phyloP scores from a whole-genome alignment of 2,329 filamentous ascomycete genomes.

The Sporothrix globosa region DNA sequence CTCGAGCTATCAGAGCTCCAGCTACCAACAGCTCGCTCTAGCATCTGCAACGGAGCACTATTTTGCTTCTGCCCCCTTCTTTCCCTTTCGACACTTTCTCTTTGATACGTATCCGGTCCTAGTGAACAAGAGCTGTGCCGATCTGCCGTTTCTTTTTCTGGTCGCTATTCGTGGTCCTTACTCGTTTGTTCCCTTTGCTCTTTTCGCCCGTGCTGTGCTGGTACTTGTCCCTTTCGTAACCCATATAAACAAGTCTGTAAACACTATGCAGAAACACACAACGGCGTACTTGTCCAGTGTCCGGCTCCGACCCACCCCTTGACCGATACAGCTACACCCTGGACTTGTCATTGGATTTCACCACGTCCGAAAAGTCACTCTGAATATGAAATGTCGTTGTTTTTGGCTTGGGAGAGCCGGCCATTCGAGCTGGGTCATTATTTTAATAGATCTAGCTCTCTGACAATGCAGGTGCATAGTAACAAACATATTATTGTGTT shows the following conservation, averaged over 20 bases:
- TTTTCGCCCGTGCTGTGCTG: not conserved
- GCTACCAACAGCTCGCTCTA: constrained; percentile 15
- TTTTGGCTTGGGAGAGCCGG: too few species aligned
- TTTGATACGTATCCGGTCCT: not conserved
- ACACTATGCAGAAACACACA: not conserved
- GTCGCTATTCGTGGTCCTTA: not conserved
- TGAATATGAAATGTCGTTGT: too few species aligned
- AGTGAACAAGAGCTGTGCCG: not conserved
- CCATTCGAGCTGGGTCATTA: not conserved
- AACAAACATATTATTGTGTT: not conserved
- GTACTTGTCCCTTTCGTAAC: not conserved
- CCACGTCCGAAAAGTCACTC: not conserved
- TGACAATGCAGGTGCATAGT: not conserved
- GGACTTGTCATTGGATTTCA: not conserved
- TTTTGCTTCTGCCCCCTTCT: too few species aligned
- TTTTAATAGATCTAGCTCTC: not conserved
- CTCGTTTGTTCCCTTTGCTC: not conserved
- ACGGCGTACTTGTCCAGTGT: not conserved
- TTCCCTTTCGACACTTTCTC: not conserved
- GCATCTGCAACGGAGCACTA: not conserved
- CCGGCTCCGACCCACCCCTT: not conserved
- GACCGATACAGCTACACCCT: not conserved
- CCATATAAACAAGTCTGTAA: not conserved
- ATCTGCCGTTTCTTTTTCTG: constrained; percentile 28
- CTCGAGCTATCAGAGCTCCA: not conserved